phyloP scores from a whole-genome alignment of 352 stramenopile species.

The Globisporangium uncinulatum region DNA sequence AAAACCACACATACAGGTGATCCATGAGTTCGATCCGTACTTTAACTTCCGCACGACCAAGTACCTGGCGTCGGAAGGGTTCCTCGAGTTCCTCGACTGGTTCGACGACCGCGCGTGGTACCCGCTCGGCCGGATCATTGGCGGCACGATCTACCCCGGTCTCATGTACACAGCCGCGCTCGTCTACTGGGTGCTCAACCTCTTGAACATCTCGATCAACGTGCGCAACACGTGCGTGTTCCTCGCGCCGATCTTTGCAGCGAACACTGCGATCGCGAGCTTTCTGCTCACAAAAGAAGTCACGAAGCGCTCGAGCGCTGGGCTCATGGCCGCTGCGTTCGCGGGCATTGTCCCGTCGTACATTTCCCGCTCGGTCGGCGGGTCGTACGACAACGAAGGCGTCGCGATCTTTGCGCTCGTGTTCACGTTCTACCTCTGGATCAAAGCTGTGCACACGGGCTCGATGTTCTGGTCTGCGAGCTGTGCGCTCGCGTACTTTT shows the following conservation, averaged over 20 bases:
- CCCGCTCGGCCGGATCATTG: slow-evolving; percentile 88
- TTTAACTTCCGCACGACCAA: slow-evolving; percentile 99
- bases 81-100: slow-evolving; percentile 95
- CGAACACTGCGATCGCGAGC: slow-evolving; percentile 74
- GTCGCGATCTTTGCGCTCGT: slow-evolving; percentile 98
- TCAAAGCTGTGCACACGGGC: slow-evolving; percentile 76
- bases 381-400: slow-evolving; percentile 98
- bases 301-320: slow-evolving; percentile 55
- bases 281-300: slow-evolving; percentile 86
- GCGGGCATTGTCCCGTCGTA: slow-evolving; percentile 95
- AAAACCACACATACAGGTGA: slow-evolving; percentile 40
- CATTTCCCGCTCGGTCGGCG: slow-evolving; percentile 95
- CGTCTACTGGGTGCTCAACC: slow-evolving; percentile 73
- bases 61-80: slow-evolving; percentile 88
- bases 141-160: slow-evolving; percentile 91
- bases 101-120: slow-evolving; percentile 97
- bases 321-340: slow-evolving; percentile 87
- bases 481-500: slow-evolving; percentile 92
- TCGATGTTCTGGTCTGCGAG: slow-evolving; percentile 64
- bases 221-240: slow-evolving; percentile 90
- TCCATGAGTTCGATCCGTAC: slow-evolving; percentile 93
- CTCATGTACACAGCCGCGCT: slow-evolving; percentile 84
- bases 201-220: slow-evolving; percentile 50
- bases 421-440: slow-evolving; percentile 97
- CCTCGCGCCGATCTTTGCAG: slow-evolving; percentile 85